Evolutionary conservation across 176 grass and related monocot species (phyloP).

Genomic region (Avena sativa): DNA sequence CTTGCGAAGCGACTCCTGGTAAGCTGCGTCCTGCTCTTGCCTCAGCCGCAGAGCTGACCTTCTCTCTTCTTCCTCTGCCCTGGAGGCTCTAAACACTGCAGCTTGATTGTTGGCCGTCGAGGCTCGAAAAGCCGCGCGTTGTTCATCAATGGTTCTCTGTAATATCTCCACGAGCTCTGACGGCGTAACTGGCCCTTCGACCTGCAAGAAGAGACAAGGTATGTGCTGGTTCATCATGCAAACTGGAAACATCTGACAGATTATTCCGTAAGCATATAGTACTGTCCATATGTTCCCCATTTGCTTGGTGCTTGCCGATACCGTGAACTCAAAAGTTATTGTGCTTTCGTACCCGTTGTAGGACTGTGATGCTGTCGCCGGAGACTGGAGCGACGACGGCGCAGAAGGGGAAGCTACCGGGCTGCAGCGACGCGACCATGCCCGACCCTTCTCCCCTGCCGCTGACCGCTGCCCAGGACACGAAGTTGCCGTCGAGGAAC

Average conservation of each 20-base stretch:
- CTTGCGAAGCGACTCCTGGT: slow-evolving; percentile 65
- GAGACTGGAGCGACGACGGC: slow-evolving; percentile 59
- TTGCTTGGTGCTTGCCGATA: background rate
- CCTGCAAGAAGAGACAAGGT: slow-evolving; percentile 26
- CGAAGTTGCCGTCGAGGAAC: slow-evolving; percentile 80
- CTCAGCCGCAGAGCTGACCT: slow-evolving; percentile 47
- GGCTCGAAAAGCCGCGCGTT: slow-evolving; percentile 47
- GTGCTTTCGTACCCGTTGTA: slow-evolving; percentile 55
- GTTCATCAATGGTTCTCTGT: slow-evolving; percentile 70
- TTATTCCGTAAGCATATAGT: background rate
- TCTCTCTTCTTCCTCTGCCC: slow-evolving; percentile 59
- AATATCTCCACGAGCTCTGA: slow-evolving; percentile 73
- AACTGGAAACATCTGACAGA: background rate
- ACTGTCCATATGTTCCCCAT: too few relatives aligned
- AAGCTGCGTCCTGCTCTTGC: slow-evolving; percentile 70
- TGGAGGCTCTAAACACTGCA: slow-evolving; percentile 34
- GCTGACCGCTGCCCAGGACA: slow-evolving; percentile 60
- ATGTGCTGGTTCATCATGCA: background rate
- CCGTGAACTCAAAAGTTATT: background rate
- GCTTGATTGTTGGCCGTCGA: background rate
- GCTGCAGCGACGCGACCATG: slow-evolving; percentile 57
- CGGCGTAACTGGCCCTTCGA: slow-evolving; percentile 68
- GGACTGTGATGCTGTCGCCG: slow-evolving; percentile 54
- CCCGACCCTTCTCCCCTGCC: slow-evolving; percentile 45
- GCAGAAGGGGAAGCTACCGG: slow-evolving; percentile 71